These are phyloP conservation scores for Musa acuminata DNA, from an alignment of 176 grass and related monocot species.

Conservation along the genomic window DNA sequence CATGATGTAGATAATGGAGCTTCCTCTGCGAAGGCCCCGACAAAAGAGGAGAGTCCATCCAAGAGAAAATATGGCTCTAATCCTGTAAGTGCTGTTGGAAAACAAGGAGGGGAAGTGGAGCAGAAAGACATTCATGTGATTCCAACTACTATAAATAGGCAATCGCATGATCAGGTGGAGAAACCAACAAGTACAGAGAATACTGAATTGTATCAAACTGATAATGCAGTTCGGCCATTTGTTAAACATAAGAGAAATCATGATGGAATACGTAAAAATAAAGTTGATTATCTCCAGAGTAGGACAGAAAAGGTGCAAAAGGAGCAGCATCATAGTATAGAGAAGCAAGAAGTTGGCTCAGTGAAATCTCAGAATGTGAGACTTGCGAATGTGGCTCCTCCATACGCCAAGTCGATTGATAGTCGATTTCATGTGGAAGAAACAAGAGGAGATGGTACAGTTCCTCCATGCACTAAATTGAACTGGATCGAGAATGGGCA, in stretches of 20 bases:
- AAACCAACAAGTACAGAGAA: constrained; percentile 37
- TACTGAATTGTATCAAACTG: constrained; percentile 1
- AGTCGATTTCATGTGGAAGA: neutral
- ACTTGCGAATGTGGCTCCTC: constrained; percentile 16
- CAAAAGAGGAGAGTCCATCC: constrained; percentile 13
- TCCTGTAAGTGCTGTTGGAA: constrained; percentile 15
- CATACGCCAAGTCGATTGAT: neutral
- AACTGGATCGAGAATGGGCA: constrained; percentile 13
- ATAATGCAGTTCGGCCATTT: neutral
- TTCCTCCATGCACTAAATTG: constrained; percentile 21
- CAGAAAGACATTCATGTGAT: constrained; percentile 68
- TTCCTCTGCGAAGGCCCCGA: neutral
- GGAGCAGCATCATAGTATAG: constrained; percentile 19
- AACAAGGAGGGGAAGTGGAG: constrained; percentile 39
- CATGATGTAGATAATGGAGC: constrained; percentile 14
- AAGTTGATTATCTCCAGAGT: neutral
- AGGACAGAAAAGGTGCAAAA: neutral
- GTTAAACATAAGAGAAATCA: neutral
- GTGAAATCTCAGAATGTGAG: constrained; percentile 28
- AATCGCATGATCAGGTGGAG: constrained; percentile 11
- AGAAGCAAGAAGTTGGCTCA: constrained; percentile 31
- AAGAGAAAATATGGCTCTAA: constrained; percentile 4
- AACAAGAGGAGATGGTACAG: neutral
- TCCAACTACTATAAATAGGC: constrained; percentile 31
- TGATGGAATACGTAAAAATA: neutral